These are phyloP conservation scores for Cyberlindnera americana DNA, from an alignment of 805 yeast species.

Conservation along the genomic window DNA sequence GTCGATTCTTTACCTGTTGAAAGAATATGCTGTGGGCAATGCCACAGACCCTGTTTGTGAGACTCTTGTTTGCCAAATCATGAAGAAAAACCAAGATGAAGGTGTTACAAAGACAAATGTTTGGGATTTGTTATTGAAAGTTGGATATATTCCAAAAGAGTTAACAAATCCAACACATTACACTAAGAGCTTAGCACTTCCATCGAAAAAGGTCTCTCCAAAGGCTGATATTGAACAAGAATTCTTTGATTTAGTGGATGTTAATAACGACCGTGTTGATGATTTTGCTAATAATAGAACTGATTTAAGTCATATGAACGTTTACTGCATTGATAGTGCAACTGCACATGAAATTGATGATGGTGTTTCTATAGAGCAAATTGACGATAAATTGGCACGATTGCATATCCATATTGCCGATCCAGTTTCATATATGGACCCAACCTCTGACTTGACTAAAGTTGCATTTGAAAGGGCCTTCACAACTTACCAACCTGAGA, in stretches of 20 bases:
- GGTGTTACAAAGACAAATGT: slow-evolving; percentile 54
- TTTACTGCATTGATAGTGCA: slow-evolving; percentile 80
- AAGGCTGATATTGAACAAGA: slow-evolving; percentile 42
- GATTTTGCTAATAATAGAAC: slow-evolving; percentile 30
- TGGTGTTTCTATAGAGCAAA: slow-evolving; percentile 63
- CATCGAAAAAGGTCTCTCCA: slow-evolving; percentile 39
- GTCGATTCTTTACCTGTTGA: slow-evolving; percentile 43
- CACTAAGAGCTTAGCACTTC: slow-evolving; percentile 44
- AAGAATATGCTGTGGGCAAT: slow-evolving; percentile 55
- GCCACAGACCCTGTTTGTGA: slow-evolving; percentile 43
- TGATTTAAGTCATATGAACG: slow-evolving; percentile 44
- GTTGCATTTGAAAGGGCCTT: slow-evolving; percentile 59
- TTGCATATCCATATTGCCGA: slow-evolving; percentile 81
- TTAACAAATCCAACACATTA: slow-evolving; percentile 47
- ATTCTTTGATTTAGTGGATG: slow-evolving; percentile 35
- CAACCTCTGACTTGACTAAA: slow-evolving; percentile 35
- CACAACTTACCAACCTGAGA: slow-evolving; percentile 73
- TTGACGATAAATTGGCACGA: slow-evolving; percentile 32
- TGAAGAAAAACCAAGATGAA: slow-evolving; percentile 30
- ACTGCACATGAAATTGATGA: slow-evolving; percentile 91
- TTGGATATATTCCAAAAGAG: slow-evolving; percentile 23
- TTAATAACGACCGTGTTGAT: slow-evolving; percentile 6
- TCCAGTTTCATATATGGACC: slow-evolving; percentile 63
- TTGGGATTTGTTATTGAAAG: slow-evolving; percentile 42
- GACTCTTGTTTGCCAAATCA: slow-evolving; percentile 42